Evolutionary conservation across 352 stramenopile species (phyloP).

Genomic region (Aphanomyces invadans): DNA sequence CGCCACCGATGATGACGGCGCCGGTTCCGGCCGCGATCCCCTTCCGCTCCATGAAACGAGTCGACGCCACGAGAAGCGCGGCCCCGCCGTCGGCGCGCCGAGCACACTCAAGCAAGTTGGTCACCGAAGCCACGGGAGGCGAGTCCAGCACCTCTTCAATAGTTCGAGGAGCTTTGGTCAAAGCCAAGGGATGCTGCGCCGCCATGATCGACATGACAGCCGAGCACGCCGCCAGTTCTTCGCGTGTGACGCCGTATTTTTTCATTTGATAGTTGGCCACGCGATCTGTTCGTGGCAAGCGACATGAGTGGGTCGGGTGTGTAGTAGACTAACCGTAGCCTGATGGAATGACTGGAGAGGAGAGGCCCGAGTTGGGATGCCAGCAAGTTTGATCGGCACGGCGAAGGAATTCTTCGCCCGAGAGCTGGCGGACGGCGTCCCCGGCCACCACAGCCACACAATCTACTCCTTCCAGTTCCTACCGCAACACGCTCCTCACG

Average conservation of each 20-base stretch:
- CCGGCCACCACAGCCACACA: slow-evolving; percentile 35
- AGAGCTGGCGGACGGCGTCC: slow-evolving; percentile 32
- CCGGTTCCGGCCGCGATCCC: slow-evolving; percentile 26
- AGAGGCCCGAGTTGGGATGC: background rate
- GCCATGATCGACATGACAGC: slow-evolving; percentile 36
- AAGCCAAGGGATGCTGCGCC: slow-evolving; percentile 27
- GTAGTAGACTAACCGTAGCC: slow-evolving; percentile 28
- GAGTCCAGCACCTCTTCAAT: slow-evolving; percentile 30
- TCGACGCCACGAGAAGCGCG: slow-evolving; percentile 30
- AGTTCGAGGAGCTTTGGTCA: slow-evolving; percentile 26
- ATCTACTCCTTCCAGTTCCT: slow-evolving; percentile 31
- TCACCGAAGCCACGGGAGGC: slow-evolving; percentile 25
- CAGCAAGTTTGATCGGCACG: slow-evolving; percentile 29
- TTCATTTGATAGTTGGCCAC: slow-evolving; percentile 37
- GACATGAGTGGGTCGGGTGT: background rate
- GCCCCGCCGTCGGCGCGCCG: slow-evolving; percentile 33
- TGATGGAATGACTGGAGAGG: slow-evolving; percentile 27
- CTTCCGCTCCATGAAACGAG: slow-evolving; percentile 30
- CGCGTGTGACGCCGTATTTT: slow-evolving; percentile 30
- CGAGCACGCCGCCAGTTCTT: slow-evolving; percentile 31
- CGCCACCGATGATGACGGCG: slow-evolving; percentile 30
- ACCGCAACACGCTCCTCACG: background rate
- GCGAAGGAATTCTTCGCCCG: slow-evolving; percentile 29
- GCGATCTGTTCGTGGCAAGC: slow-evolving; percentile 14
- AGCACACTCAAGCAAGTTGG: slow-evolving; percentile 33